Base-by-base conservation (phyloP, 1,139 yeast species). In the Pichia cactophila region DNA sequence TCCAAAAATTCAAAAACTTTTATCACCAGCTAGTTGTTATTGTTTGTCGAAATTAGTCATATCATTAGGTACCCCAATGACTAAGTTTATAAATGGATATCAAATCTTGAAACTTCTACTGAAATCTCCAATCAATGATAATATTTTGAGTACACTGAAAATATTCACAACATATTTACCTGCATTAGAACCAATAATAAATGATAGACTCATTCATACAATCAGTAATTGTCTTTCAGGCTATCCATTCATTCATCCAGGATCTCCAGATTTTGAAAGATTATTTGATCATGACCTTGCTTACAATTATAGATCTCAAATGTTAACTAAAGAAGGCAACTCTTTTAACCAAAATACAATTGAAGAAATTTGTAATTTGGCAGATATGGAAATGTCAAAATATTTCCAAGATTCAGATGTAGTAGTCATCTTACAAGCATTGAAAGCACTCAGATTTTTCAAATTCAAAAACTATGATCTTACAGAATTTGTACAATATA, bases 31-130 rank as follows among this genome's bases (percentile, higher is more conserved):
- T 0, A 81, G 92, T 26, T 92, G 90, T 60, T 89, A 86, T 58
- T 92, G 97, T 63, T 77, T 92, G 46, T 88, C 95, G 0, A 86
- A 87, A 68, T 70, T 92, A 45, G 90, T 96, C 0, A 76, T 78
- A 26, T 95, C 97, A 0, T 89, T 90, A 12, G 97, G 97, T 0
- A 95, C 96, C n/a, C 95, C 96, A 1, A 72, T 92, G 48, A 86
- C 97, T 0, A 90, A 90, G 62, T 92, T 88, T 62, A 71, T 92
- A 54, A 92, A 89, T 56, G 75, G 84, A 55, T 95, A 88, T 47
- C 67, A 63, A 59, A 77, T 90, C 26, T 69, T 92, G 51, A 94
- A 85, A 56, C 74, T 86, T 71, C 77, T 90, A 69, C 76, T 92
- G 59, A 78, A 85, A 49, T 88, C 96, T 56, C 87, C 96, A 0